Evolutionary conservation across 768 basidiomycete genomes (phyloP).

Genomic region (Calocybe gangraenosa): DNA sequence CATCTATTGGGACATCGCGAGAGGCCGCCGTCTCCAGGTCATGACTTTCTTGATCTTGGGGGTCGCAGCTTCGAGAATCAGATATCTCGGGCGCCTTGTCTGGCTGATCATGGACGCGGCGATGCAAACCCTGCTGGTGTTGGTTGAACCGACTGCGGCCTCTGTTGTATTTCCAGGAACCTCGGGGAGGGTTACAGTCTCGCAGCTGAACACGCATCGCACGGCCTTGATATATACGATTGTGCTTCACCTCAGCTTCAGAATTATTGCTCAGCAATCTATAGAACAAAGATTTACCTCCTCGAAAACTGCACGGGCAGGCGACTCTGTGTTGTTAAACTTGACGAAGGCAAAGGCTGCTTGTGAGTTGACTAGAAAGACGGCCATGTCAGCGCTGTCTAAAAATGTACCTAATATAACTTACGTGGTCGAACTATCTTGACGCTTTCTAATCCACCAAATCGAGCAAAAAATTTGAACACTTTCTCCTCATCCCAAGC

Average conservation of each 20-base stretch:
- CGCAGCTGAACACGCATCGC: conserved; percentile 73
- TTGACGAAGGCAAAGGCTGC: conserved; percentile 80
- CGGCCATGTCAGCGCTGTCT: neutral
- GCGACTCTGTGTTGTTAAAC: conserved; percentile 58
- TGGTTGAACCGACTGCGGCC: conserved; percentile 38
- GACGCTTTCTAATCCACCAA: conserved; percentile 60
- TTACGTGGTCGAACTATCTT: conserved; percentile 64
- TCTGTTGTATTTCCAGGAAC: conserved; percentile 41
- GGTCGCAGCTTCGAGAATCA: conserved; percentile 2
- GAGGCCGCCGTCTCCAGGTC: neutral
- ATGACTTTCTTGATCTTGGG: conserved; percentile 7
- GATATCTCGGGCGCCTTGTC: conserved; percentile 13
- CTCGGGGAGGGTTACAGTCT: conserved; percentile 58
- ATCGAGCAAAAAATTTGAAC: conserved; percentile 53
- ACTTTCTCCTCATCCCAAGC: conserved; percentile 72
- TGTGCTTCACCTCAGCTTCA: conserved; percentile 47
- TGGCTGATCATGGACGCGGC: conserved; percentile 22
- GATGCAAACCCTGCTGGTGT: conserved; percentile 23
- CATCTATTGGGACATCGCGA: neutral
- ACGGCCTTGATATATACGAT: conserved; percentile 63
- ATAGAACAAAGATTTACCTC: conserved; percentile 42
- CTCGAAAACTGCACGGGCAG: conserved; percentile 61
- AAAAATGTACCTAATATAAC: conserved; percentile 14
- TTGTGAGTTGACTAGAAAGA: conserved; percentile 47
- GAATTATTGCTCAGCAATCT: neutral